Percentiles rank a stretch among this genome's conserved stretches.
Conservation (phyloP, 257 asterid species). For the Solanum ossicruentum region DNA sequence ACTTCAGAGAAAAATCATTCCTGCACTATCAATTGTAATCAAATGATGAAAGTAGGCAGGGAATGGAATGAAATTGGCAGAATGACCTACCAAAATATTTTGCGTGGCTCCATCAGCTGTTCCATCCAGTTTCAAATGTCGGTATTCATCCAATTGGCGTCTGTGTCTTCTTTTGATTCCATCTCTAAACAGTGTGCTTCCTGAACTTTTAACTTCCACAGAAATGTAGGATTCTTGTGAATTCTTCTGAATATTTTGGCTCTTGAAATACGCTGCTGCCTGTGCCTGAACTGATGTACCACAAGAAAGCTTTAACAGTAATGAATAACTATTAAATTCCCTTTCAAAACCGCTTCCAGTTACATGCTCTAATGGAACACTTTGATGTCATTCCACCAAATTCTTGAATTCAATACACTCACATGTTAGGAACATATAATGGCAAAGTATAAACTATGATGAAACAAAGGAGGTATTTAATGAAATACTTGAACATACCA, state of each 20-base stretch:
- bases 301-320: slow-evolving; percentile 5
- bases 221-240: slow-evolving; percentile 7
- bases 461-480: background rate
- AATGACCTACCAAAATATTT: slow-evolving; percentile 4
- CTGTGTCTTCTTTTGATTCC: slow-evolving; percentile 52
- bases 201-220: slow-evolving; percentile 24
- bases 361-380: background rate
- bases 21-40: background rate
- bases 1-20: background rate
- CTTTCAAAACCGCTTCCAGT: background rate
- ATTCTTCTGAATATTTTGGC: slow-evolving; percentile 20
- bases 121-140: background rate
- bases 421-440: background rate
- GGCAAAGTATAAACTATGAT: background rate
- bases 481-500: slow-evolving; percentile 23
- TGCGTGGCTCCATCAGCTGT: background rate
- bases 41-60: background rate
- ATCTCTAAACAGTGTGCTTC: slow-evolving; percentile 47
- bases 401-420: background rate
- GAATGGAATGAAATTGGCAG: background rate
- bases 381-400: background rate
- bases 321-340: background rate
- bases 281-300: slow-evolving; percentile 59
- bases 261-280: slow-evolving; percentile 50
- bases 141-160: slow-evolving; percentile 29